Conservation (phyloP, 129 eudicot species). For the Smallanthus sonchifolius region DNA sequence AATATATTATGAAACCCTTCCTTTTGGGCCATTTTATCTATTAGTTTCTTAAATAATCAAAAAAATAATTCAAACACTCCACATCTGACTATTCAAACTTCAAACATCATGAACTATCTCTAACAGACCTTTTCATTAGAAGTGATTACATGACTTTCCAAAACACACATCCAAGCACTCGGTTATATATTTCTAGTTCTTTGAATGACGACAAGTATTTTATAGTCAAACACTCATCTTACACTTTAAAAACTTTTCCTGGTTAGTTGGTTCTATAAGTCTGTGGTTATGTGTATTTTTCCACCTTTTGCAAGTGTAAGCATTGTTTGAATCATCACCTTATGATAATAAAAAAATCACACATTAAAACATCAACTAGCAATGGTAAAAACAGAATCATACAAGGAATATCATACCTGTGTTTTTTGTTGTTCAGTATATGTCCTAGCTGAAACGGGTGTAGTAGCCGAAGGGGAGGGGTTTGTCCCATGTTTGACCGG, state of each 20-base stretch:
- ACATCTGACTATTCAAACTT: too few relatives aligned
- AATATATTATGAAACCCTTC: neutral
- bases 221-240: too few relatives aligned
- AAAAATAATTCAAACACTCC: neutral
- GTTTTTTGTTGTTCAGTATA: slow-evolving; percentile 47
- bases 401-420: slow-evolving; percentile 30
- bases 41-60: neutral
- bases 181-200: neutral
- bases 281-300: too few relatives aligned
- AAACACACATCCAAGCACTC: neutral
- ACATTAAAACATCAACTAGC: neutral
- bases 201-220: neutral
- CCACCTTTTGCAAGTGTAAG: too few relatives aligned
- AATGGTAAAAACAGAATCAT: neutral
- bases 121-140: too few relatives aligned
- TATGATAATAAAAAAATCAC: neutral
- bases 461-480: slow-evolving; percentile 45
- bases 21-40: neutral
- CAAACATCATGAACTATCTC: too few relatives aligned
- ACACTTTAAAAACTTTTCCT: too few relatives aligned
- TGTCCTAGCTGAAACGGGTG: slow-evolving; percentile 68
- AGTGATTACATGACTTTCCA: neutral
- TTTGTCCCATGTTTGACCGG: slow-evolving; percentile 67
- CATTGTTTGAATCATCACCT: too few relatives aligned
- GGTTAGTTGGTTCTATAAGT: too few relatives aligned